A percentile compares a stretch with the other conserved stretches of the same genome.
These are phyloP conservation scores for Grosmannia serpens DNA, from an alignment of 2,329 filamentous ascomycete genomes.

Conservation along the genomic window DNA sequence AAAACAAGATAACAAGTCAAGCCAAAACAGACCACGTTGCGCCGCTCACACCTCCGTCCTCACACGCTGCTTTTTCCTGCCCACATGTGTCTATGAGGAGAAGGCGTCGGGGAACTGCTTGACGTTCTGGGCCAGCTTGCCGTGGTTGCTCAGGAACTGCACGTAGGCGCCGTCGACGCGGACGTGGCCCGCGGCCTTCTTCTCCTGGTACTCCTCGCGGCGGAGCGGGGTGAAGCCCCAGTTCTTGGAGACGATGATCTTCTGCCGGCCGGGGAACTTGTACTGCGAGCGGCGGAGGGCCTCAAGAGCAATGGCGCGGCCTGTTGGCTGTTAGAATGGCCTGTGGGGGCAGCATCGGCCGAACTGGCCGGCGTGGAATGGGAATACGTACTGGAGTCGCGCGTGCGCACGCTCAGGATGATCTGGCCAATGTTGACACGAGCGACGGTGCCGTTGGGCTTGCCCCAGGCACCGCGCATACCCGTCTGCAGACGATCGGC, in stretches of 20 bases:
- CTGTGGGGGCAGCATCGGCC: neutral
- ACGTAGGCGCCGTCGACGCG: conserved; percentile 98
- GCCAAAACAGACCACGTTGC: conserved; percentile 18
- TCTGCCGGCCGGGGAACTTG: conserved; percentile 99
- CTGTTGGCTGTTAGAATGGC: conserved; percentile 24
- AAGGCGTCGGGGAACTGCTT: conserved; percentile 93
- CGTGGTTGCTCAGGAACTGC: conserved; percentile 96
- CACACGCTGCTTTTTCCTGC: neutral
- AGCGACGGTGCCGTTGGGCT: conserved; percentile 97
- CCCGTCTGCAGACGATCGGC: conserved; percentile 99
- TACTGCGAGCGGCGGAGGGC: conserved; percentile 98
- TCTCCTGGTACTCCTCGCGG: conserved; percentile 93
- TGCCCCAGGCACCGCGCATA: conserved; percentile 99
- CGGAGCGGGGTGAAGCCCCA: conserved; percentile 99
- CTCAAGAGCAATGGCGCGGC: conserved; percentile 90
- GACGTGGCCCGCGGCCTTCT: conserved; percentile 86
- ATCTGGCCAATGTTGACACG: conserved; percentile 99
- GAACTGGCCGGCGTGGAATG: neutral
- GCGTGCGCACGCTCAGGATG: conserved; percentile 91
- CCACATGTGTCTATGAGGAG: conserved; percentile 34
- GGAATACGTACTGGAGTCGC: conserved; percentile 62
- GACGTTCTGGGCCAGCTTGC: conserved; percentile 75
- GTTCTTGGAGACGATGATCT: conserved; percentile 99
- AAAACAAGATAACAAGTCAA: conserved; percentile 14
- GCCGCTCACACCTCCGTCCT: conserved; percentile 16